Evolutionary conservation across 495 filamentous ascomycete species (phyloP), one percentile per base, ranked within the genome.

Genomic region (Aspergillus indologenus): DNA sequence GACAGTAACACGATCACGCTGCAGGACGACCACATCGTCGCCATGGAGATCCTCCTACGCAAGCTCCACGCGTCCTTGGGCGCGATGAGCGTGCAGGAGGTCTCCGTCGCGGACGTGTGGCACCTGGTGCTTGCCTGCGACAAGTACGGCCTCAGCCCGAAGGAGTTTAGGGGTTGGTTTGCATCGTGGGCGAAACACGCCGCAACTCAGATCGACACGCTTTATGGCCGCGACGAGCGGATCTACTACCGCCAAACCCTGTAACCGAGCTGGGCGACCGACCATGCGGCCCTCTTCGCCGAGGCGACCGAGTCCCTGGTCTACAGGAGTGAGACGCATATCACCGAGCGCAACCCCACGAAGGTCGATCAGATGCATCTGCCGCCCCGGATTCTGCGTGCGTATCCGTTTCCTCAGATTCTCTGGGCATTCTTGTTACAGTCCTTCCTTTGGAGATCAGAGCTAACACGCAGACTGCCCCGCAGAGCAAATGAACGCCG

Each of bases 401-500:
- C 45, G 56, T 58, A 1, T 42, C 1, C 20, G 15, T 20, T 9
- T 22, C 2, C 3, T 47, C 4, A 17, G 21, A 17, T 14, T n/a
- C 23, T 15, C 18, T 21, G 18, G 45, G 9, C 14, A 11, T 2
- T 17, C 26, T 19, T 29, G 4, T 29, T 29, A 29, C n/a, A 29
- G 26, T 4, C 47, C 52, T 29, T n/a, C n/a, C n/a, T n/a, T n/a
- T n/a, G n/a, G n/a, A 52, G 15, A 3, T 17, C 18, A 6, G 1
- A 11, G 5, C 9, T 29, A 29, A 29, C 26, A 3, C 26, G 9
- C 9, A 9, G 9, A 29, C 3, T 29, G 3, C 26, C 26, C 26
- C 26, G 26, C 19, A 58, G 56, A 58, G 40, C 56, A 58, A 19
- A 15, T 58, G 34, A 58, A 58, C 43, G 42, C 40, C 12, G 47